Conservation (phyloP, 2,329 filamentous ascomycete genomes). For the Cladophialophora yegresii region DNA sequence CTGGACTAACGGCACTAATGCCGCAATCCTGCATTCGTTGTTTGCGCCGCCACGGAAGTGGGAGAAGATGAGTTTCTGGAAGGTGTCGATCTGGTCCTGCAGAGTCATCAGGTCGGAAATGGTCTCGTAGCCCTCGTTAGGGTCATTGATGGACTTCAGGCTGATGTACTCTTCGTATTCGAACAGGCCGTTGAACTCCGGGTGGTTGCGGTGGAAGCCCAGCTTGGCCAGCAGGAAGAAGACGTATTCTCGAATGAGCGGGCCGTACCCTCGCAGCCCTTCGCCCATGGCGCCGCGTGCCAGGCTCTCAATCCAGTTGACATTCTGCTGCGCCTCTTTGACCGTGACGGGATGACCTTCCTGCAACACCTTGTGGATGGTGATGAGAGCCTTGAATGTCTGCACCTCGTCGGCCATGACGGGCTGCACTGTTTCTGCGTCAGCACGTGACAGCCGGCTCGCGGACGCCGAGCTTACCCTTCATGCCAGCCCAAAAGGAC, state of each 20-base stretch:
- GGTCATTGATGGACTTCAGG: constrained; percentile 96
- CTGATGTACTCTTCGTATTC: constrained; percentile 99
- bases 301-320: constrained; percentile 89
- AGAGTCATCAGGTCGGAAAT: constrained; percentile 95
- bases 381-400: constrained; percentile 98
- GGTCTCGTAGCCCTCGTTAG: constrained; percentile 94
- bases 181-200: constrained; percentile 96
- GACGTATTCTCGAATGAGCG: constrained; percentile 94
- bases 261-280: constrained; percentile 81
- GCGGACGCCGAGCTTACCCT: constrained; percentile 48
- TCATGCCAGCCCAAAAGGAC: constrained; percentile 97
- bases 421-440: constrained; percentile 61
- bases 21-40: constrained; percentile 95
- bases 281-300: constrained; percentile 80
- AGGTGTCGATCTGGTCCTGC: constrained; percentile 97
- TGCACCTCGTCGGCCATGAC: constrained; percentile 97
- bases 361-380: constrained; percentile 94
- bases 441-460: neutral
- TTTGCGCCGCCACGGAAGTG: constrained; percentile 89
- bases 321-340: constrained; percentile 84
- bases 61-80: constrained; percentile 97
- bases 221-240: constrained; percentile 93
- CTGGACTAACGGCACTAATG: constrained; percentile 87
- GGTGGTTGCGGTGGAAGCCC: constrained; percentile 93
- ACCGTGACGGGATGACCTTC: constrained; percentile 89